Conservation (phyloP, 176 grass and related monocot genomes). For the Aegilops bicornis region DNA sequence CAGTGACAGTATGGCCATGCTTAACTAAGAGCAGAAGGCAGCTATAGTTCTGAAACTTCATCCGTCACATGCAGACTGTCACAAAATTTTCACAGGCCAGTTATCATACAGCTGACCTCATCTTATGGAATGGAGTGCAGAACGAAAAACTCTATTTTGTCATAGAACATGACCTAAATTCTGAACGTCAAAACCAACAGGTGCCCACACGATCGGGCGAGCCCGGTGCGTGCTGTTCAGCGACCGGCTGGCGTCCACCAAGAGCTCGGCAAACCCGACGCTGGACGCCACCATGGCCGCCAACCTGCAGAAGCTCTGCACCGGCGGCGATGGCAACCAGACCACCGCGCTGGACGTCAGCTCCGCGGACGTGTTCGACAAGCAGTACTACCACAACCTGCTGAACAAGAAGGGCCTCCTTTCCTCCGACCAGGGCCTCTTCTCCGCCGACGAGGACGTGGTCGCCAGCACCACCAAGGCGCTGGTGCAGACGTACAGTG, state of each 20-base stretch:
- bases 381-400: constrained; percentile 77
- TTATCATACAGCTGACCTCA: background rate
- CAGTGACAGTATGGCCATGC: background rate
- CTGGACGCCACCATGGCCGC: constrained; percentile 57
- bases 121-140: background rate
- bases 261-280: constrained; percentile 42
- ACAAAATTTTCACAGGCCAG: background rate
- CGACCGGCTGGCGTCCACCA: constrained; percentile 35
- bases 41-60: background rate
- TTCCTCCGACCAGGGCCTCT: constrained; percentile 92
- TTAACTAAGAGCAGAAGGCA: background rate
- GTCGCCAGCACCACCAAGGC: constrained; percentile 47
- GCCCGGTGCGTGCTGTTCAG: constrained; percentile 62
- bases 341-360: constrained; percentile 56
- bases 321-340: constrained; percentile 60
- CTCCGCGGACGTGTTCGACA: constrained; percentile 69
- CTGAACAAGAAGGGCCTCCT: constrained; percentile 56
- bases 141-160: too few species aligned
- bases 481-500: constrained; percentile 65
- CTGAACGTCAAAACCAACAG: background rate
- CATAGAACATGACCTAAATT: background rate
- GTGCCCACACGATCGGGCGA: constrained; percentile 77
- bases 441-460: constrained; percentile 55
- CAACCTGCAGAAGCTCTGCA: constrained; percentile 51
- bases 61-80: background rate